phyloP scores from a whole-genome alignment of 2,329 filamentous ascomycete genomes.

The Colletotrichum sansevieriae region DNA sequence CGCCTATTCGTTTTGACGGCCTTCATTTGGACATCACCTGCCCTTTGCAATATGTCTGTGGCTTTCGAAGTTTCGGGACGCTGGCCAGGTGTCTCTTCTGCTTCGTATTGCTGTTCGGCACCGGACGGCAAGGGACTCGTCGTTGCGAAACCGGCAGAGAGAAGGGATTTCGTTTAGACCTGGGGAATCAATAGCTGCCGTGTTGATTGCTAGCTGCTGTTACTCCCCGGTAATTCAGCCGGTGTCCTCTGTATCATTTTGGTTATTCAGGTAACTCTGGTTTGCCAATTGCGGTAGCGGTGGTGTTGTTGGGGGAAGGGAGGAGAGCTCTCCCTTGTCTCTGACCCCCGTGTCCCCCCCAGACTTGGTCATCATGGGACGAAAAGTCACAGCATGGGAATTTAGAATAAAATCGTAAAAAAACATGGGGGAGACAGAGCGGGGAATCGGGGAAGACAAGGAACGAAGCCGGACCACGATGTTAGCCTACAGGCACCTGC shows the following conservation, averaged over 20 bases:
- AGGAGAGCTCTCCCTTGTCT: conserved; percentile 16
- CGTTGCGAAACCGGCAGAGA: conserved; percentile 23
- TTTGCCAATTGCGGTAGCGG: conserved; percentile 4
- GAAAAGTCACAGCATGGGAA: conserved; percentile 38
- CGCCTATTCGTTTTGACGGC: conserved; percentile 2
- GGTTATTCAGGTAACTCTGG: background rate
- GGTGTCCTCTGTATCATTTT: background rate
- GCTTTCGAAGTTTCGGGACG: conserved; percentile 3
- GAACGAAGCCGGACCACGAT: conserved; percentile 37
- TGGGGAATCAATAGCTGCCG: conserved; percentile 1
- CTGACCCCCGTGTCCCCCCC: conserved; percentile 21
- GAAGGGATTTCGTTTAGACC: conserved; percentile 15
- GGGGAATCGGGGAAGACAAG: conserved; percentile 30
- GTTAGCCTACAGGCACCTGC: conserved; percentile 19
- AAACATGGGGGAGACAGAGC: conserved; percentile 29
- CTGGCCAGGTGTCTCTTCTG: background rate
- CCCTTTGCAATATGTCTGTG: conserved; percentile 26
- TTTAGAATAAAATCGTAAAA: conserved; percentile 15
- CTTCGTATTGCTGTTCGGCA: background rate
- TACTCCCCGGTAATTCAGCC: background rate
- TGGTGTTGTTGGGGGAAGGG: background rate
- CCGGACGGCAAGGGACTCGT: conserved; percentile 10
- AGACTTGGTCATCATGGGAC: conserved; percentile 28
- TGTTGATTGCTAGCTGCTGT: background rate
- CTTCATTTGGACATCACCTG: background rate